Evolutionary conservation across 2,329 filamentous ascomycete species (phyloP), one percentile per base, ranked within the genome.

Genomic region (Ophiocordyceps australis): DNA sequence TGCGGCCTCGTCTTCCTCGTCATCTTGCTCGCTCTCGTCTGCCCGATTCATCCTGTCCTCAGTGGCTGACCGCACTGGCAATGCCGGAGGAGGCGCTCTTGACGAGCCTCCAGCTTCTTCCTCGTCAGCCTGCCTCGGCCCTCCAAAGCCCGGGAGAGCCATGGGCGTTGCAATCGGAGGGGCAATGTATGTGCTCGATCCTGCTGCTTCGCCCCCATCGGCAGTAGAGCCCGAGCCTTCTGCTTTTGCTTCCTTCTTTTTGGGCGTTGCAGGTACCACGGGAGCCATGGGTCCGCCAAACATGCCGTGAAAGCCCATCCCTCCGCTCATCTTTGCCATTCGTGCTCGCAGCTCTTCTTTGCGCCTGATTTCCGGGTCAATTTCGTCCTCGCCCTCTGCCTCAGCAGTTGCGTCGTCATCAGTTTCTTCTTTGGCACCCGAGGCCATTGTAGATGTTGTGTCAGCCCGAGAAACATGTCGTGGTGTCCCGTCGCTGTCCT

Each of bases 251-350:
- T 50, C 38, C 24, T 71, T 72, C 49, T 72, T 70, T 21, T 57
- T 53, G 8, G 55, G 47, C 7, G 55, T 47, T 7, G 55, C 39
- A 17, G 55, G 43, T n/a, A 52, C 49, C 14, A 76, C 64, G 11
- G 73, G 65, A 46, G 82, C 67, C 31, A 70, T 71, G 19, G 74
- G 70, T 13, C 67, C 65, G 12, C 80, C 81, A 47, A 92, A 91
- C 73, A 95, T 89, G 39, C 82, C 81, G 45, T 82, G 73, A 76
- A 95, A 92, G 24, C 82, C 82, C 81, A 93, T 93, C 14, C 86
- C 86, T 28, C 86, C 86, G 38, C 86, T 92, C 77, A 98, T 89
- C 54, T 93, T 94, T 23, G 89, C 89, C 82, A 98, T 98, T 39
- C 89, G 73, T 33, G 89, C 83, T 32, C 89, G 72, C 17, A 98